Percentiles rank a stretch among this genome's conserved stretches.
These are phyloP conservation scores for Yamadazyma sp. DNA, from an alignment of 1,139 yeast genomes.

Conservation along the genomic window DNA sequence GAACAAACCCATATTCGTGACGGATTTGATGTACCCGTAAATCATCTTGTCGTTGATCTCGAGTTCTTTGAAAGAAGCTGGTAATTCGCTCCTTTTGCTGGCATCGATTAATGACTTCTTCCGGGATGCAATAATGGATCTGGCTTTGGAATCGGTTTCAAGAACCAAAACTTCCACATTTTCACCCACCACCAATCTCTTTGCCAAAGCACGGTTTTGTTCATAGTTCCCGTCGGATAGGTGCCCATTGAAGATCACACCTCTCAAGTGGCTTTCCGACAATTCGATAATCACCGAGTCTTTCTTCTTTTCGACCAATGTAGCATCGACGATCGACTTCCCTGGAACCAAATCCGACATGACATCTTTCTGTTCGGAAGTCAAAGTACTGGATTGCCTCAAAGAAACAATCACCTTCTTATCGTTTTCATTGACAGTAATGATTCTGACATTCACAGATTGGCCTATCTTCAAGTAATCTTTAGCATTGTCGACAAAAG, in stretches of 20 bases:
- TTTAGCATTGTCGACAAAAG: conserved; percentile 73
- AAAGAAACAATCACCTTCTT: conserved; percentile 71
- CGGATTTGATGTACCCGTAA: conserved; percentile 76
- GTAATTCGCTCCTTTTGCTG: conserved; percentile 55
- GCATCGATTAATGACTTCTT: conserved; percentile 70
- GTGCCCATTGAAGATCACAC: conserved; percentile 74
- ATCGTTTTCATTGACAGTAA: conserved; percentile 54
- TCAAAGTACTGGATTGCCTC: conserved; percentile 58
- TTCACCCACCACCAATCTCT: conserved; percentile 61
- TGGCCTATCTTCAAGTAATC: conserved; percentile 84
- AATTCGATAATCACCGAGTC: conserved; percentile 71
- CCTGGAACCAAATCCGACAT: conserved; percentile 59
- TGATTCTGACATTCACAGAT: conserved; percentile 70
- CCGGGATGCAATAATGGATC: conserved; percentile 60
- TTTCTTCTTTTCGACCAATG: conserved; percentile 72
- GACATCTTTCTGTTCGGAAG: conserved; percentile 48
- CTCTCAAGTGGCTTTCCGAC: conserved; percentile 56
- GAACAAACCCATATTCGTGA: conserved; percentile 77
- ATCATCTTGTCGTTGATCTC: conserved; percentile 47
- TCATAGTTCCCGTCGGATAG: conserved; percentile 74
- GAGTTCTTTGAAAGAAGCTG: conserved; percentile 60
- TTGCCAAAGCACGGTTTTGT: conserved; percentile 63
- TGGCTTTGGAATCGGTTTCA: conserved; percentile 63
- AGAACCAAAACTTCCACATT: conserved; percentile 61
- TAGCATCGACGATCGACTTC: conserved; percentile 58